Base-by-base conservation (phyloP, 2,329 filamentous ascomycete genomes). In the Fusarium tanahbumbuense region DNA sequence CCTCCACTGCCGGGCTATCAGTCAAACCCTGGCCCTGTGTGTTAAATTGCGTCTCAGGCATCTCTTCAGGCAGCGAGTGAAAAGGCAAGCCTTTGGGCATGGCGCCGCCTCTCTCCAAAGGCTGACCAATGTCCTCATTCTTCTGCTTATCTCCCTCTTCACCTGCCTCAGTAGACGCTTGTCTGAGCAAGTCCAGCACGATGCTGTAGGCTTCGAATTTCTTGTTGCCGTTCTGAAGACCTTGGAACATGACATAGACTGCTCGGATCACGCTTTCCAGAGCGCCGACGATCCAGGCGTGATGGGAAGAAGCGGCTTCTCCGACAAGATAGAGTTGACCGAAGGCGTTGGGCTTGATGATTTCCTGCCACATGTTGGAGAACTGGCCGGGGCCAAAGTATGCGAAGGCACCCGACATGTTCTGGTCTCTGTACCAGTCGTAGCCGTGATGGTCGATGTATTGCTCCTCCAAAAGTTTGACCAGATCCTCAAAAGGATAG, bases 361-460 rank as follows among this genome's bases (percentile, higher is more conserved):
- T 69, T 8, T 74, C 67, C 1, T 64, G 44, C 69, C 72, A 74
- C 72, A 73, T 74, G 3, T 74, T 71, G 30, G 67, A 71, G 30
- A 73, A 74, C 2, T 74, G 72, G 0, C 67, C 42, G 0, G 72
- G 72, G 0, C 72, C 68, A 12, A 73, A 74, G 40, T 73, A 74
- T 3, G 70, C 72, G 7, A 74, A 74, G 0, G 72, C 72, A 5
- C 72, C 72, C 0, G 72, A 71, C 72, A 73, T 73, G 6, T 74
- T 59, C 28, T 69, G 52, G 22, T 74, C 70, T 27, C 46, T 60
- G 27, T 74, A 68, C 70, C 72, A 74, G 11, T 74, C 67, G 13
- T 56, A 74, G 0, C 53, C 60, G 30, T 74, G 72, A 8, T 74
- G 64, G 0, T 66, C 58, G 4, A 56, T 30, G 6, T 74, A 71